Evolutionary conservation across 2,329 filamentous ascomycete species (phyloP), one percentile per base, ranked within the genome.

Genomic region (Xylaria sp.): DNA sequence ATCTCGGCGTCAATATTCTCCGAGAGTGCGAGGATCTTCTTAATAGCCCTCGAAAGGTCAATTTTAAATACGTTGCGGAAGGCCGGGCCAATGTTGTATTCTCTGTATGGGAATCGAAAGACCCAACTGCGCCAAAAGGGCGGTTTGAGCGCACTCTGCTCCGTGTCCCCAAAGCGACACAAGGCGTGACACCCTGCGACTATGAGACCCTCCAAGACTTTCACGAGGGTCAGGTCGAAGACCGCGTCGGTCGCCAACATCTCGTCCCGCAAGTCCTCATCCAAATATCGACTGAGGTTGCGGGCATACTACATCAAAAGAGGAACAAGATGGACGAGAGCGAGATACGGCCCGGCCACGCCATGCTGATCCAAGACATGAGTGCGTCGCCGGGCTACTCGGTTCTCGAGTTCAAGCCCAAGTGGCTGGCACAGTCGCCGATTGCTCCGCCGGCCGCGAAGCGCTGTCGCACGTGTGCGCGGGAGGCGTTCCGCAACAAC

Each of bases 61-160:
- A 72, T 22, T 77, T 74, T 57, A 76, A 77, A 59, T 80, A 87
- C 64, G 78, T 88, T 25, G 86, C 84, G 29, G 92, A 96, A 77
- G 92, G 92, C 27, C 89, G 91, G 27, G 92, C 92, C 60, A 95
- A 96, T 77, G 85, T 90, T 58, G 90, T 94, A 69, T 94, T 92
- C 74, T 85, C 85, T 71, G 83, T 92, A 63, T 80, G 81, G 51
- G 67, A 83, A 22, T 78, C 81, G 4, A 73, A 78, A 64, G 73
- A 73, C 63, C 71, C 77, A 60, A 68, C 75, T 42, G 69, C 77
- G 73, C 67, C 76, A 74, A 72, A 70, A 51, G 71, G 69, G 9
- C 69, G 69, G 50, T 72, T 76, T 62, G 69, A 65, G 79, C 84
- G 81, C 20, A 85, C 86, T 68, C 77, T 90, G 15, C 82, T 91